Evolutionary conservation across 192 early-diverging fungal genomes (phyloP).

Genomic region (Coemansia sp.): DNA sequence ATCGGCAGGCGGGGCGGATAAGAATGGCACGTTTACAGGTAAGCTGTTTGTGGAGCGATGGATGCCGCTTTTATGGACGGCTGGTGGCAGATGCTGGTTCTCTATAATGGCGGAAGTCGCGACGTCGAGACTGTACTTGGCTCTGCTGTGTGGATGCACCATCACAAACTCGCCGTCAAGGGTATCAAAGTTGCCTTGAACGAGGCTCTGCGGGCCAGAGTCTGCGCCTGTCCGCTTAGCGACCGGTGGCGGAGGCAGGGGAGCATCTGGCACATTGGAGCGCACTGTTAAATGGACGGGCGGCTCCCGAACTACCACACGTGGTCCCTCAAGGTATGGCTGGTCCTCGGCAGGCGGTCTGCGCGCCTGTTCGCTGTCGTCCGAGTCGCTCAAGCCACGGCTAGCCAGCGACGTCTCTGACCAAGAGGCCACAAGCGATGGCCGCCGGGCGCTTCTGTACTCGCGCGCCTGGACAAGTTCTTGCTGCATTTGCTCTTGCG

Average conservation of each 20-base stretch:
- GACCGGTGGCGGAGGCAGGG: constrained; percentile 23
- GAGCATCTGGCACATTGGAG: constrained; percentile 13
- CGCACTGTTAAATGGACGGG: background rate
- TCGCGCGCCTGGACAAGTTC: constrained; percentile 20
- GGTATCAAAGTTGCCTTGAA: constrained; percentile 14
- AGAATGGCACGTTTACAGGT: constrained; percentile 21
- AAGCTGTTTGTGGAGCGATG: constrained; percentile 30
- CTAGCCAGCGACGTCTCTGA: constrained; percentile 12
- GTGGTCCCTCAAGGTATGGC: background rate
- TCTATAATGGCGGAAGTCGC: background rate
- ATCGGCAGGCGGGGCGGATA: constrained; percentile 22
- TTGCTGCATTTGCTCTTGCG: background rate
- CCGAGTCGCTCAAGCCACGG: background rate
- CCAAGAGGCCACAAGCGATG: constrained; percentile 33
- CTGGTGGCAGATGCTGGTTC: constrained; percentile 4
- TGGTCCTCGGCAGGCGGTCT: background rate
- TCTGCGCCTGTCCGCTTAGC: background rate
- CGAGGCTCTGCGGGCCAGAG: constrained; percentile 1
- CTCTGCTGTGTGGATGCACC: constrained; percentile 9
- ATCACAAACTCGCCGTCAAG: background rate
- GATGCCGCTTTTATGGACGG: constrained; percentile 15
- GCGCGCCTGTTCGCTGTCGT: constrained; percentile 2
- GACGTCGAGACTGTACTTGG: constrained; percentile 17
- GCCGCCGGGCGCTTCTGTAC: constrained; percentile 16
- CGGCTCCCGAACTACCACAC: background rate